Evolutionary conservation across 2,329 filamentous ascomycete species (phyloP), one percentile per base, ranked within the genome.

Genomic region (Emydomyces testavorans): DNA sequence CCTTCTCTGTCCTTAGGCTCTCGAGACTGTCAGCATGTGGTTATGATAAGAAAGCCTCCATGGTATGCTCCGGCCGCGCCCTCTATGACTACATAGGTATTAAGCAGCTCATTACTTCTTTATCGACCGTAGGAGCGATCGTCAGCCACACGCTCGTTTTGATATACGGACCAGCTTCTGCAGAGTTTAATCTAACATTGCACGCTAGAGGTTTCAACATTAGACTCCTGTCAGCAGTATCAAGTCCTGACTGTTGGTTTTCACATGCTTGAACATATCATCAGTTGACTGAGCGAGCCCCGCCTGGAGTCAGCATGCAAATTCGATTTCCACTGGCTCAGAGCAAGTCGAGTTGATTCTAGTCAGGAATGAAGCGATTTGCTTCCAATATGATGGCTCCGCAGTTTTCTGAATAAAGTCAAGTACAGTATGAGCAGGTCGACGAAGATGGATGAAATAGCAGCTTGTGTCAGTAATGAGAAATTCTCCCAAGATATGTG

Each of bases 261-360:
- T 48, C 23, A 48, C 29, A n/a, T 18, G 41, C 15, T 29, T 34
- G 6, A 41, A 10, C 36, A 40, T n/a, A n/a, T 26, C 28, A 15
- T 18, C 37, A 48, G n/a, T 31, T 48, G 45, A 16, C 10, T 20
- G 35, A 7, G 45, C 45, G 11, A 48, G 45, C 5, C 24, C 35
- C 2, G 41, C 28, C 20, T 41, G 31, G 15, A 48, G 41, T 37
- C 45, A 48, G 21, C 28, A 28, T 21, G 41, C 45, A 1, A 48
- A 4, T 31, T 48, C 45, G 21, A 41, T 7, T 48, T 48, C 45
- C 45, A 48, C 21, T 48, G 45, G 2, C 45, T 37, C 20, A 18
- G 36, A n/a, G 24, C 8, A n/a, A 48, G 45, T 18, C 45, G 36
- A 21, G 35, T 29, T 48, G 45, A 18, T 34, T 42, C 2, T 18